Percentiles rank a stretch among this genome's conserved stretches.
These are phyloP conservation scores for Dioscorea alata DNA, from an alignment of 106 monocot species.

Conservation along the genomic window DNA sequence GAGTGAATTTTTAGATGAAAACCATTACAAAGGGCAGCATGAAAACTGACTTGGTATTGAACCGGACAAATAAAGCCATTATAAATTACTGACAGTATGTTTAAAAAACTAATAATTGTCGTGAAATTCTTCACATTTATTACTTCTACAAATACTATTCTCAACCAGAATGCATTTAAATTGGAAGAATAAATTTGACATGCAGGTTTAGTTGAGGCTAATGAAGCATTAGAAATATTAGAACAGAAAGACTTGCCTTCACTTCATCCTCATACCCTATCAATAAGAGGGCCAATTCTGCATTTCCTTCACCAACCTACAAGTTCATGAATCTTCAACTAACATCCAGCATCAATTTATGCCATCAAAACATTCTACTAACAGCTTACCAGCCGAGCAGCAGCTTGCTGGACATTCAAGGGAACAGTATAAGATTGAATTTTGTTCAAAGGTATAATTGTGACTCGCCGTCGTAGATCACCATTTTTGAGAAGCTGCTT, in stretches of 20 bases:
- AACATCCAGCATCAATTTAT: not conserved
- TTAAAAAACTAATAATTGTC: too few relatives aligned
- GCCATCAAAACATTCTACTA: not conserved
- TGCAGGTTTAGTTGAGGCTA: too few relatives aligned
- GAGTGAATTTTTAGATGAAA: too few relatives aligned
- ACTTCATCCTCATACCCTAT: conserved; percentile 78
- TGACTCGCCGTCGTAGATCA: conserved; percentile 68
- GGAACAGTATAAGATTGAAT: conserved; percentile 60
- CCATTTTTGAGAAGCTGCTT: conserved; percentile 85
- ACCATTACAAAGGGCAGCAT: too few relatives aligned
- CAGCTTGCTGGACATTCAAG: conserved; percentile 53
- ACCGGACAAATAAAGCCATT: too few relatives aligned
- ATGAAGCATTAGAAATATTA: too few relatives aligned
- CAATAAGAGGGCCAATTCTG: conserved; percentile 65
- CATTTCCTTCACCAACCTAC: conserved; percentile 83
- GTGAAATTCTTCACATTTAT: too few relatives aligned
- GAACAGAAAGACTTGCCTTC: conserved; percentile 40
- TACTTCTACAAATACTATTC: too few relatives aligned
- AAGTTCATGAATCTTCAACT: conserved; percentile 5
- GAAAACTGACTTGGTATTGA: too few relatives aligned
- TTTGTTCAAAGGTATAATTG: conserved; percentile 92
- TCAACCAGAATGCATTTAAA: too few relatives aligned
- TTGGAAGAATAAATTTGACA: too few relatives aligned
- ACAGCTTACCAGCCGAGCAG: conserved; percentile 49
- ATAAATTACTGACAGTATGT: too few relatives aligned